These are phyloP conservation scores for Meyerozyma smithsonii DNA, from an alignment of 1,139 yeast genomes.

Conservation along the genomic window DNA sequence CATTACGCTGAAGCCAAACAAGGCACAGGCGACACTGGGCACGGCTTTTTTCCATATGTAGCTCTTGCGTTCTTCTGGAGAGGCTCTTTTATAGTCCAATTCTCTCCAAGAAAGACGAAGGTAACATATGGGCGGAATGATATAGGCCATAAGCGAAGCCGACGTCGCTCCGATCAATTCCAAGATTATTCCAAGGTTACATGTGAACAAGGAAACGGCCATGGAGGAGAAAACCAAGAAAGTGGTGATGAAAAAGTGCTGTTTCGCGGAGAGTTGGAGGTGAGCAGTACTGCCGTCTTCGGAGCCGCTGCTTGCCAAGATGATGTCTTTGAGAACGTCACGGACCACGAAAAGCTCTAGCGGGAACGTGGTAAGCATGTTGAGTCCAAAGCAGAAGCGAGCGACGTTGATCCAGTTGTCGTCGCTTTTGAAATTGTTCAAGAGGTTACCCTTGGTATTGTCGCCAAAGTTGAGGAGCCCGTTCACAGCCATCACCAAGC, in stretches of 20 bases:
- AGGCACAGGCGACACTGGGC: conserved; percentile 58
- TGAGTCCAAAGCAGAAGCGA: conserved; percentile 85
- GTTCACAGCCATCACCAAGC: conserved; percentile 72
- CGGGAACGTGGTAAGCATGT: conserved; percentile 93
- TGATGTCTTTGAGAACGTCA: conserved; percentile 71
- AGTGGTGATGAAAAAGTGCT: conserved; percentile 67
- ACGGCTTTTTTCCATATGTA: conserved; percentile 32
- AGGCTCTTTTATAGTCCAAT: conserved; percentile 36
- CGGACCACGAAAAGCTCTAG: conserved; percentile 85
- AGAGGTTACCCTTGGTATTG: conserved; percentile 77
- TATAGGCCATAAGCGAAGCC: conserved; percentile 89
- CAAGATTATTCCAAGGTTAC: conserved; percentile 82
- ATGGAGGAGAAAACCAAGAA: conserved; percentile 64
- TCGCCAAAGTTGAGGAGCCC: conserved; percentile 77
- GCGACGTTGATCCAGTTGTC: conserved; percentile 79
- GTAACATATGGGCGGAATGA: conserved; percentile 82
- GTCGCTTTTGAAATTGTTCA: conserved; percentile 77
- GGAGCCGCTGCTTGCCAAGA: conserved; percentile 22
- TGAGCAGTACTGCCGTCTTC: conserved; percentile 28
- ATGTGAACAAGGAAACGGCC: conserved; percentile 73
- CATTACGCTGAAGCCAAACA: conserved; percentile 77
- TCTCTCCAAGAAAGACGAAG: conserved; percentile 56
- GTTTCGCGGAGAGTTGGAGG: conserved; percentile 37
- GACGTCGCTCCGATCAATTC: conserved; percentile 92
- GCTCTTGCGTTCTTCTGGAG: conserved; percentile 21